A percentile compares a stretch with the other conserved stretches of the same genome.
Evolutionary conservation across 192 early-diverging fungal species (phyloP).

Genomic region (Rhizoclosmatium globosum): DNA sequence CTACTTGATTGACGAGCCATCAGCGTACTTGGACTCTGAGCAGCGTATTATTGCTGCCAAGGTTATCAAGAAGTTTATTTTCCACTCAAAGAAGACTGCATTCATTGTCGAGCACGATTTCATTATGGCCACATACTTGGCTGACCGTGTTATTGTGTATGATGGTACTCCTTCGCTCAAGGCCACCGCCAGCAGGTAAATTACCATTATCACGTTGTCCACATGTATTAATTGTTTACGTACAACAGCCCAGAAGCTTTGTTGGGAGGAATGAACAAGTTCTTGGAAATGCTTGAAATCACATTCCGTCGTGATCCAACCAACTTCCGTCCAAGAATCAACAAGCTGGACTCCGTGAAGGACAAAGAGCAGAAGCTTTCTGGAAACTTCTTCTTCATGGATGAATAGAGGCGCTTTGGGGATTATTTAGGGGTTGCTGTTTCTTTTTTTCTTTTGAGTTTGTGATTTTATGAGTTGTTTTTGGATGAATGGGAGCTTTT

Average conservation of each 20-base stretch:
- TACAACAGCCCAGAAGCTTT: slow-evolving; percentile 81
- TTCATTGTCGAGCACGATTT: slow-evolving; percentile 99
- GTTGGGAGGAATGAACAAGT: slow-evolving; percentile 95
- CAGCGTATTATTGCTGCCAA: slow-evolving; percentile 99
- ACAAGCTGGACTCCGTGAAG: slow-evolving; percentile 93
- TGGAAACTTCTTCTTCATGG: slow-evolving; percentile 70
- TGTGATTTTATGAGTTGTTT: too few species aligned
- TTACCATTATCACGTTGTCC: slow-evolving; percentile 9
- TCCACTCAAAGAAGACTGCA: slow-evolving; percentile 95
- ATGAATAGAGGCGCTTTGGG: slow-evolving; percentile 45
- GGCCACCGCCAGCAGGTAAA: slow-evolving; percentile 77
- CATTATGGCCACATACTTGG: slow-evolving; percentile 98
- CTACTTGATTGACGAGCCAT: slow-evolving; percentile 97
- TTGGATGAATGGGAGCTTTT: too few species aligned
- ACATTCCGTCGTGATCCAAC: slow-evolving; percentile 98
- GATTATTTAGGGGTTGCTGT: too few species aligned
- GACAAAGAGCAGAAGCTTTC: slow-evolving; percentile 94
- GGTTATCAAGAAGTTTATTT: slow-evolving; percentile 97
- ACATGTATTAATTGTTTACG: neutral
- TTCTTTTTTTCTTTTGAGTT: too few species aligned
- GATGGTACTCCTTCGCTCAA: slow-evolving; percentile 88
- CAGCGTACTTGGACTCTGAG: slow-evolving; percentile 97
- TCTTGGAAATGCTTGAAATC: slow-evolving; percentile 90
- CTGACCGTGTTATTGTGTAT: slow-evolving; percentile 96
- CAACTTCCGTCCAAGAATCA: slow-evolving; percentile 97